Evolutionary conservation across 1,284 basidiomycete species (phyloP).

Genomic region (Pyrrhoderma noxium): DNA sequence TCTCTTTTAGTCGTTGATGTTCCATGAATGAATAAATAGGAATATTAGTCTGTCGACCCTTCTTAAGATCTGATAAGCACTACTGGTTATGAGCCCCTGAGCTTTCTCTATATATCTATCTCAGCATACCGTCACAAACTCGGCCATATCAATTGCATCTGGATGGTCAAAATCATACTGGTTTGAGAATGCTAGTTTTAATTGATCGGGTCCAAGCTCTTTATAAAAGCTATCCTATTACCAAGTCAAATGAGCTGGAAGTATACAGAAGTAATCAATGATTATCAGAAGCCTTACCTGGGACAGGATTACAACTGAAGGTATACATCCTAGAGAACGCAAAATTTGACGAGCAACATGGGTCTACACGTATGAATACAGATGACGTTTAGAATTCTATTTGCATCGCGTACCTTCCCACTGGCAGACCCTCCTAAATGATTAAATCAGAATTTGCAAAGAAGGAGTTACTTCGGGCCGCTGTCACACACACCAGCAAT

Average conservation of each 20-base stretch:
- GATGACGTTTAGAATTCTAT: constrained; percentile 8
- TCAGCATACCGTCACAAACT: constrained; percentile 68
- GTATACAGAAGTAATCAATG: constrained; percentile 11
- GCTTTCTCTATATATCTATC: background rate
- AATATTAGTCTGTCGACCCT: constrained; percentile 76
- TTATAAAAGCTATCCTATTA: constrained; percentile 91
- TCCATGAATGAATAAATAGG: constrained; percentile 91
- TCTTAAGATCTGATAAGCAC: constrained; percentile 82
- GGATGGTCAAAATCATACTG: constrained; percentile 92
- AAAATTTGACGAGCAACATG: constrained; percentile 88
- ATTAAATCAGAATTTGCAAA: constrained; percentile 7
- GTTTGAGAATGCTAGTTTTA: constrained; percentile 76
- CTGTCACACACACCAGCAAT: constrained; percentile 63
- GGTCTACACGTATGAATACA: constrained; percentile 45
- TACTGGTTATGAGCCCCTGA: constrained; percentile 26
- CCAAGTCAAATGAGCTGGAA: background rate
- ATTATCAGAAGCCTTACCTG: constrained; percentile 41
- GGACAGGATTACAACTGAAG: constrained; percentile 83
- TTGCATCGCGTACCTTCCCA: constrained; percentile 64
- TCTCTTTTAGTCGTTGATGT: constrained; percentile 83
- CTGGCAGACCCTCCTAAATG: constrained; percentile 81
- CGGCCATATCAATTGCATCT: constrained; percentile 84
- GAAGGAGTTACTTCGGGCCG: constrained; percentile 17
- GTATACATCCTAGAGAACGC: constrained; percentile 73
- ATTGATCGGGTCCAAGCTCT: constrained; percentile 69